Percentiles rank a stretch among this genome's conserved stretches.
Conservation (phyloP, 345 rosid species). For the Cardamine chenopodiifolia region DNA sequence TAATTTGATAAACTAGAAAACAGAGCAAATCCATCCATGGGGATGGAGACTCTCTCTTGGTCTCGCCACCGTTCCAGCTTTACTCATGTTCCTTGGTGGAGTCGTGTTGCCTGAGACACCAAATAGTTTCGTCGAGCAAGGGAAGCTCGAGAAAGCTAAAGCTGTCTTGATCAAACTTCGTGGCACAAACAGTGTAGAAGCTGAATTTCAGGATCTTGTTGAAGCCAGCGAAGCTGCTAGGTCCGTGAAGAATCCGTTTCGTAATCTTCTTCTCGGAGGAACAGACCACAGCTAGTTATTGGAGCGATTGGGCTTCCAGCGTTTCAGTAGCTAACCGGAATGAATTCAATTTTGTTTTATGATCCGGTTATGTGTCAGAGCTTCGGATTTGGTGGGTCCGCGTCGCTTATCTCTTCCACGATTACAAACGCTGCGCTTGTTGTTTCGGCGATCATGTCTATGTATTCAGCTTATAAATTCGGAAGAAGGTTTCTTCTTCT, state of each 20-base stretch:
- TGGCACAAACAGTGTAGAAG: conserved; percentile 68
- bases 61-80: conserved; percentile 65
- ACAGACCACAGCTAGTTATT: conserved; percentile 68
- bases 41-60: conserved; percentile 87
- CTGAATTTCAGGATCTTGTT: conserved; percentile 70
- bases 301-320: conserved; percentile 82
- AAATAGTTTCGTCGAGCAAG: conserved; percentile 82
- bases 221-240: conserved; percentile 78
- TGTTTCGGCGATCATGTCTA: conserved; percentile 62
- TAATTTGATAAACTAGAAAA: conserved; percentile 66
- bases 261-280: conserved; percentile 64
- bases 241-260: conserved; percentile 69
- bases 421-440: conserved; percentile 65
- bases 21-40: conserved; percentile 81
- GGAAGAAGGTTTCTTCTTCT: conserved; percentile 81
- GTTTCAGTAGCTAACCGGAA: conserved; percentile 84
- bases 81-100: conserved; percentile 74
- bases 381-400: conserved; percentile 71
- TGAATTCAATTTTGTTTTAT: conserved; percentile 82
- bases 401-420: conserved; percentile 65
- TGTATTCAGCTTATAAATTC: conserved; percentile 66
- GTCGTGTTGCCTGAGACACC: conserved; percentile 75
- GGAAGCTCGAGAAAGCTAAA: conserved; percentile 65
- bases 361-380: conserved; percentile 88
- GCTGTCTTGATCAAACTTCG: conserved; percentile 62